Conservation (phyloP, 768 basidiomycete genomes). For the Pleurotus platypus region DNA sequence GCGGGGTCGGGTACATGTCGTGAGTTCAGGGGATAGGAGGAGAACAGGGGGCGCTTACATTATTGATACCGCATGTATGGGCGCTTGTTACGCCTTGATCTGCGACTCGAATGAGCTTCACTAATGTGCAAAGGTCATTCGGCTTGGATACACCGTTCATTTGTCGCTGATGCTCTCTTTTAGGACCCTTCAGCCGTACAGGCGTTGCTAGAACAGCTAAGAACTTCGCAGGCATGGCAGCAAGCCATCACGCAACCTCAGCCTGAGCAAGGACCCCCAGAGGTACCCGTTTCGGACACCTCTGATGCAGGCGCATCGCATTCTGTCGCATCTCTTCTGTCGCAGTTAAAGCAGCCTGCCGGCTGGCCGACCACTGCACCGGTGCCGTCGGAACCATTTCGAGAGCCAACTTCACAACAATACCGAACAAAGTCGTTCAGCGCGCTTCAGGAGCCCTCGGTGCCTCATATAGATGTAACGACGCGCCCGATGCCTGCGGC, state of each 20-base stretch:
- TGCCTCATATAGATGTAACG: slow-evolving; percentile 7
- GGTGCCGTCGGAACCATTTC: neutral
- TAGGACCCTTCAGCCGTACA: slow-evolving; percentile 67
- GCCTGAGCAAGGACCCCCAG: slow-evolving; percentile 9
- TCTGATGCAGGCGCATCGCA: slow-evolving; percentile 8
- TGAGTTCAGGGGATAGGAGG: too few relatives aligned
- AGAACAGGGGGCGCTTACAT: too few relatives aligned
- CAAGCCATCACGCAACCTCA: slow-evolving; percentile 23
- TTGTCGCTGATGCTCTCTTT: slow-evolving; percentile 9
- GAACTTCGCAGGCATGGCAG: slow-evolving; percentile 69
- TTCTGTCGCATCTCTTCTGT: slow-evolving; percentile 61
- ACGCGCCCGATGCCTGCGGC: slow-evolving; percentile 5
- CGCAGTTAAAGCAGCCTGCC: slow-evolving; percentile 35
- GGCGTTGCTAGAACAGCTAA: slow-evolving; percentile 68
- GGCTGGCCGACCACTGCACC: neutral
- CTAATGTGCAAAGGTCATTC: neutral
- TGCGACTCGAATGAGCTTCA: neutral
- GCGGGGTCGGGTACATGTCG: too few relatives aligned
- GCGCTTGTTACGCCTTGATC: neutral
- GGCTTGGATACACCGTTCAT: slow-evolving; percentile 1
- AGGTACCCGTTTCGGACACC: slow-evolving; percentile 6
- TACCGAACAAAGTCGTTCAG: neutral
- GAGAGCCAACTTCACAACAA: neutral
- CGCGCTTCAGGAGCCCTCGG: neutral
- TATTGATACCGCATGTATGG: neutral